Percentiles rank a stretch among this genome's conserved stretches.
phyloP scores from a whole-genome alignment of 192 early-diverging fungal species.

The Backusella morwellensis region DNA sequence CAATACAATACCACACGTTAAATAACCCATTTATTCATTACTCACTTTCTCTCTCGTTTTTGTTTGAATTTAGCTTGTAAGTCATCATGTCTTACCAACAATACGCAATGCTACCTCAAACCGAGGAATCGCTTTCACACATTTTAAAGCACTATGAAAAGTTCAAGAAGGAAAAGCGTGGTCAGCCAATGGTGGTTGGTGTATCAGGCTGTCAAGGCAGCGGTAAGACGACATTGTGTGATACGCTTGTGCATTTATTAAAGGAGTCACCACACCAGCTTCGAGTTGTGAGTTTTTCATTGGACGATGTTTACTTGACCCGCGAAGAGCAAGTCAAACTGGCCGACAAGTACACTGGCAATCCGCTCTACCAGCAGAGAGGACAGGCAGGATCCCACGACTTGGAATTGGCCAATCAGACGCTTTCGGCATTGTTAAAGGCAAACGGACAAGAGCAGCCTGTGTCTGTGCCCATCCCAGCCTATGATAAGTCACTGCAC shows the following conservation, averaged over 20 bases:
- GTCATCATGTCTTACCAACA: slow-evolving; percentile 12
- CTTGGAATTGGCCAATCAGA: slow-evolving; percentile 54
- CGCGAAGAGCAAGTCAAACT: slow-evolving; percentile 60
- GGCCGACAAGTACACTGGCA: slow-evolving; percentile 41
- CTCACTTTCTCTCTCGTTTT: not conserved
- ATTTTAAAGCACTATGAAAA: slow-evolving; percentile 29
- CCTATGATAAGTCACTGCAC: slow-evolving; percentile 79
- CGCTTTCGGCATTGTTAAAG: slow-evolving; percentile 45
- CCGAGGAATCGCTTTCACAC: slow-evolving; percentile 27
- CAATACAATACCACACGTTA: too few relatives aligned
- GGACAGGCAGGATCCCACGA: slow-evolving; percentile 95
- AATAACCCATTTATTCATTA: too few relatives aligned
- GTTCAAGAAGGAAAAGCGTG: not conserved
- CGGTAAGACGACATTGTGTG: slow-evolving; percentile 63
- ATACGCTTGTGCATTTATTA: slow-evolving; percentile 42
- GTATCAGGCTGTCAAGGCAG: slow-evolving; percentile 81
- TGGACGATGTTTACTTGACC: slow-evolving; percentile 88
- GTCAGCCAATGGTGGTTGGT: slow-evolving; percentile 65
- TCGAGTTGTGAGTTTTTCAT: slow-evolving; percentile 61
- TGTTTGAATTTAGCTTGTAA: not conserved
- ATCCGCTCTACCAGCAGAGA: slow-evolving; percentile 75
- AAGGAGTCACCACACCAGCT: slow-evolving; percentile 41
- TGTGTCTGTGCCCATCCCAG: slow-evolving; percentile 54
- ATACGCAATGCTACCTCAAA: slow-evolving; percentile 29
- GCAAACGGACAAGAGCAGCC: slow-evolving; percentile 16